Evolutionary conservation across 108 stramenopile genomes (phyloP).

Genomic region (Pseudonitzschia delicatissima): DNA sequence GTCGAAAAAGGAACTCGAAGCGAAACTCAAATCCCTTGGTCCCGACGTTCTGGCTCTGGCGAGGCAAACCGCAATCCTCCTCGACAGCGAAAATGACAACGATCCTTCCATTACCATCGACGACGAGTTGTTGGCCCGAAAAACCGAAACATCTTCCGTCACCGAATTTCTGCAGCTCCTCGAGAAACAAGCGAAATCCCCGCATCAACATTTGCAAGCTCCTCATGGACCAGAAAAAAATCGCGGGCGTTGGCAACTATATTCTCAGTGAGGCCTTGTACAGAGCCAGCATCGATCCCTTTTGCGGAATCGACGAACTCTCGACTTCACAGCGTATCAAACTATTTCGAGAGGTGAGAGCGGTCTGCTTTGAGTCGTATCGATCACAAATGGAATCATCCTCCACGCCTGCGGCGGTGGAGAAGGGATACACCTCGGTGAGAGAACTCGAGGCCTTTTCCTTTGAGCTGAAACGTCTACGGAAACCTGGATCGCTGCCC

Average conservation of each 20-base stretch:
- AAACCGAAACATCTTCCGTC: background rate
- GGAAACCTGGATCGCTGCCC: slow-evolving; percentile 53
- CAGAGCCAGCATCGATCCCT: slow-evolving; percentile 72
- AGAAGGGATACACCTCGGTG: background rate
- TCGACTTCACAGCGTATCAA: slow-evolving; percentile 25
- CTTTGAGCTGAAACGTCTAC: slow-evolving; percentile 74
- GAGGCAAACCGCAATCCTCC: background rate
- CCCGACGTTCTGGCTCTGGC: slow-evolving; percentile 60
- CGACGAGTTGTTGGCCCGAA: slow-evolving; percentile 41
- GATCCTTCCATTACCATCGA: slow-evolving; percentile 33
- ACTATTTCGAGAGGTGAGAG: slow-evolving; percentile 49
- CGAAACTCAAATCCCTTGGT: slow-evolving; percentile 68
- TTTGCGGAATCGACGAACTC: slow-evolving; percentile 61
- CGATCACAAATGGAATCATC: slow-evolving; percentile 28
- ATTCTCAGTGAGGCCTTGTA: slow-evolving; percentile 83
- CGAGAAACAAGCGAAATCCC: slow-evolving; percentile 33
- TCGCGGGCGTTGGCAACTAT: slow-evolving; percentile 68
- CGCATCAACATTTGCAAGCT: slow-evolving; percentile 79
- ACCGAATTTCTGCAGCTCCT: slow-evolving; percentile 16
- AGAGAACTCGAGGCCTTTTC: slow-evolving; percentile 38
- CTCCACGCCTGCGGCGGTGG: background rate
- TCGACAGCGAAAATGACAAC: background rate
- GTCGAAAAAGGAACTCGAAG: slow-evolving; percentile 51
- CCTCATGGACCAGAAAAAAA: slow-evolving; percentile 77
- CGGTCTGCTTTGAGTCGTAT: slow-evolving; percentile 54